Base-by-base conservation (phyloP, 73 alveolate genomes). In the Paramecium tetraurelia region DNA sequence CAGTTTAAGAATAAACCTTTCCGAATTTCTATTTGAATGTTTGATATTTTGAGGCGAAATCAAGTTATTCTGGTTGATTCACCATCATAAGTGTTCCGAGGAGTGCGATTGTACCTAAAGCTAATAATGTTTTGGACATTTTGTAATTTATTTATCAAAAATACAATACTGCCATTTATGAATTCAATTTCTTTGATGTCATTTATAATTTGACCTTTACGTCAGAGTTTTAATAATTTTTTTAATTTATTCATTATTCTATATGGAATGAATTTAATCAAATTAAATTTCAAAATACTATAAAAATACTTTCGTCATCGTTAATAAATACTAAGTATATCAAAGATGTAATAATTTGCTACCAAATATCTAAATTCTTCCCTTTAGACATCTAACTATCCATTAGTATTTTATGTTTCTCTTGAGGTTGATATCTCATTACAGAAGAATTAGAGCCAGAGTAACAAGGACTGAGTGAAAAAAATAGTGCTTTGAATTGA, bases 71-170 rank as follows among this genome's bases (percentile, higher is more conserved):
- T 33, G 40, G 59, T 72, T 72, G 35, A 18, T 72, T 72, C 7
- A 72, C 33, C 59, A 72, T 33, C 59, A 72, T 33, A 22, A 72
- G 63, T 33, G 86, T 29, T 72, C 86, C 86, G 10, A 72, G 59
- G 8, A 72, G 33, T 4, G 86, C 86, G 16, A 72, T 72, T 33
- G 86, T 72, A 11, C 86, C 86, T 36, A 72, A 36, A 5, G 86
- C 86, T 72, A 72, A 72, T 38, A 72, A 72, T 14, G 86, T 72
- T 20, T 72, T 72, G 10, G 86, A 72, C 86, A 72, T 72, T 72
- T 72, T 29, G 2, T 63, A 5, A 18, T 53, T 63, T 63, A 22
- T 3, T 63, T 6, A 21, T 63, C 12, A 63, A 63, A 63, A 16
- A 16, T 7, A 16, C 29, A 16, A 10, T 0, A 6, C 1, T 24